phyloP scores from a whole-genome alignment of 2,329 filamentous ascomycete species.

The Bipolaris oryzae region DNA sequence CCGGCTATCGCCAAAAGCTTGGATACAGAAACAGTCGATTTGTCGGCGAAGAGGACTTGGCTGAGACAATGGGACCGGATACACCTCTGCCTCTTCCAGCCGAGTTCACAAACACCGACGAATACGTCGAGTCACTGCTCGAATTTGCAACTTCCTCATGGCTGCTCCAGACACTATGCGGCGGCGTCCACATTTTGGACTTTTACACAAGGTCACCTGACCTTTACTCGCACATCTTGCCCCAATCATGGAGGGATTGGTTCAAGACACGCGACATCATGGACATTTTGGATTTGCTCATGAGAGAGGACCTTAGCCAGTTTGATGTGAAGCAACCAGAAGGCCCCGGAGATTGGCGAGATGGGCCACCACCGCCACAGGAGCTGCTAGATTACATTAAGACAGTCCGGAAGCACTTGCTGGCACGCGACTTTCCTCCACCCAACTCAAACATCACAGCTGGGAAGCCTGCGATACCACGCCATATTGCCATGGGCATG shows the following conservation, averaged over 20 bases:
- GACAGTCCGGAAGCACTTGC: conserved; percentile 70
- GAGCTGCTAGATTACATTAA: conserved; percentile 74
- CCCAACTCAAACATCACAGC: conserved; percentile 26
- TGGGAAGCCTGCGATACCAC: conserved; percentile 65
- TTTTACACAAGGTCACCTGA: conserved; percentile 89
- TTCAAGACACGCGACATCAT: conserved; percentile 74
- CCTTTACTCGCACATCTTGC: conserved; percentile 78
- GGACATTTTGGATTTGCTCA: conserved; percentile 77
- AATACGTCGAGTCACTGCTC: conserved; percentile 80
- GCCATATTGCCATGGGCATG: conserved; percentile 85
- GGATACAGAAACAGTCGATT: neutral
- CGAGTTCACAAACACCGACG: conserved; percentile 72
- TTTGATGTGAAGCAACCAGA: conserved; percentile 24
- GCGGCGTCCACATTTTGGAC: conserved; percentile 95
- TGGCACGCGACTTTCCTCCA: conserved; percentile 65
- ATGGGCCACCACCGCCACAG: conserved; percentile 53
- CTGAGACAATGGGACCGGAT: conserved; percentile 54
- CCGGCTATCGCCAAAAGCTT: neutral
- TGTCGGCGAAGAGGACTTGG: conserved; percentile 16
- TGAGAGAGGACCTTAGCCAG: conserved; percentile 73
- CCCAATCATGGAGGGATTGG: conserved; percentile 80
- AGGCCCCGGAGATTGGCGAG: conserved; percentile 47
- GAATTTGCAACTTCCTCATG: conserved; percentile 75
- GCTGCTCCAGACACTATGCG: conserved; percentile 86
- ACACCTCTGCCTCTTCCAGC: conserved; percentile 70